Evolutionary conservation across 2,329 filamentous ascomycete genomes (phyloP).

Genomic region (Xylaria sp.): DNA sequence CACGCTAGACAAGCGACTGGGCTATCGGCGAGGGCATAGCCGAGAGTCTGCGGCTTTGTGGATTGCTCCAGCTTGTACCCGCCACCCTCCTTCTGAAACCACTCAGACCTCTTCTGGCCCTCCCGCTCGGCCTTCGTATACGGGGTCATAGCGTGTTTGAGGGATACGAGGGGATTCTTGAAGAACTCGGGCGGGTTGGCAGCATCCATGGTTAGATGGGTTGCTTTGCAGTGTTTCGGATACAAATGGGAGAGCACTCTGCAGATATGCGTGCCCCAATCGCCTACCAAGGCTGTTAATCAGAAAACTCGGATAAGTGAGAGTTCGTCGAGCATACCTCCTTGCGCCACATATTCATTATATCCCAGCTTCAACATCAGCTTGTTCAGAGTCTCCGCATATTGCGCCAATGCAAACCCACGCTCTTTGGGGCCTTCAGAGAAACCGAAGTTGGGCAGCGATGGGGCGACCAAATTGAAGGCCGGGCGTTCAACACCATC

Average conservation of each 20-base stretch:
- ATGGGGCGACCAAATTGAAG: conserved; percentile 55
- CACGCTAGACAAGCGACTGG: conserved; percentile 68
- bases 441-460: conserved; percentile 51
- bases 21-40: conserved; percentile 62
- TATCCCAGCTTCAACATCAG: conserved; percentile 67
- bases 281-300: conserved; percentile 39
- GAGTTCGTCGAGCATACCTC: conserved; percentile 18
- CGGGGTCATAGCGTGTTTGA: conserved; percentile 50
- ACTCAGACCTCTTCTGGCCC: conserved; percentile 47
- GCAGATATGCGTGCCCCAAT: conserved; percentile 65
- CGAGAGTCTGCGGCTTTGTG: conserved; percentile 68
- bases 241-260: conserved; percentile 56
- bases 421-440: conserved; percentile 38
- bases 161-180: conserved; percentile 51
- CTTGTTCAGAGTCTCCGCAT: conserved; percentile 60
- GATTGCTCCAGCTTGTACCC: conserved; percentile 57
- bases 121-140: conserved; percentile 48
- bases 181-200: conserved; percentile 44
- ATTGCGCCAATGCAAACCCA: conserved; percentile 55
- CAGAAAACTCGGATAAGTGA: not conserved
- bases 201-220: conserved; percentile 54
- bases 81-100: conserved; percentile 53
- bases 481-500: conserved; percentile 32
- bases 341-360: conserved; percentile 44
- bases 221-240: conserved; percentile 51